Evolutionary conservation across 805 yeast species (phyloP).

Genomic region (Kodamaea sagamina): DNA sequence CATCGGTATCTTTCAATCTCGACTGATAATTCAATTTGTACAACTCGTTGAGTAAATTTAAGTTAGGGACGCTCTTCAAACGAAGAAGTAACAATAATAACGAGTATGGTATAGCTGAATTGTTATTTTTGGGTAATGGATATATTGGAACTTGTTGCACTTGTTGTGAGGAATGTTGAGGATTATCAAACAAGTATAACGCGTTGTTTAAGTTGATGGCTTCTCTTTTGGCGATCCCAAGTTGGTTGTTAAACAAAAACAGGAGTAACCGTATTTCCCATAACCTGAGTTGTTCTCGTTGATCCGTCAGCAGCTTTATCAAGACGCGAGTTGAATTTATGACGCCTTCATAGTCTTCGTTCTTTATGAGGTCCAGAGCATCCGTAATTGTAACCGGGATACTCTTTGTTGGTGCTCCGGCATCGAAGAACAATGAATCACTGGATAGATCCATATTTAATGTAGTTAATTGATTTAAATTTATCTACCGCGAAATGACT

Average conservation of each 20-base stretch:
- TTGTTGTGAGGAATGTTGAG: constrained; percentile 11
- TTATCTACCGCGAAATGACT: constrained; percentile 14
- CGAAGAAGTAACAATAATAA: constrained; percentile 38
- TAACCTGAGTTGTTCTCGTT: constrained; percentile 20
- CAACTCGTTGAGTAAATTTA: constrained; percentile 43
- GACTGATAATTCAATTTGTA: constrained; percentile 40
- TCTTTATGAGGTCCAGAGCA: neutral
- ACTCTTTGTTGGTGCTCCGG: neutral
- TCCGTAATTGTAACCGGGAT: neutral
- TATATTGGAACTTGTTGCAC: constrained; percentile 24
- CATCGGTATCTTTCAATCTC: constrained; percentile 23
- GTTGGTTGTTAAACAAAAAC: constrained; percentile 31
- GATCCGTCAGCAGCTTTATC: constrained; percentile 13
- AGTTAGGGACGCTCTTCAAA: constrained; percentile 45
- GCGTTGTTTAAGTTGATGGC: constrained; percentile 40
- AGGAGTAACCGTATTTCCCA: constrained; percentile 42
- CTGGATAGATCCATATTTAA: constrained; percentile 6
- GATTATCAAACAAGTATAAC: constrained; percentile 31
- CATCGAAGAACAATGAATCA: constrained; percentile 6
- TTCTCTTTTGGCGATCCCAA: constrained; percentile 36
- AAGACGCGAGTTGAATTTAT: constrained; percentile 20
- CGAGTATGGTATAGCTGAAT: constrained; percentile 27
- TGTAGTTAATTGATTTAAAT: constrained; percentile 8
- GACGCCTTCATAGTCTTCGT: constrained; percentile 1
- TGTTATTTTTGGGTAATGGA: constrained; percentile 42